Evolutionary conservation across 495 filamentous ascomycete species (phyloP).

Genomic region (Astrothelium macrocarpum): DNA sequence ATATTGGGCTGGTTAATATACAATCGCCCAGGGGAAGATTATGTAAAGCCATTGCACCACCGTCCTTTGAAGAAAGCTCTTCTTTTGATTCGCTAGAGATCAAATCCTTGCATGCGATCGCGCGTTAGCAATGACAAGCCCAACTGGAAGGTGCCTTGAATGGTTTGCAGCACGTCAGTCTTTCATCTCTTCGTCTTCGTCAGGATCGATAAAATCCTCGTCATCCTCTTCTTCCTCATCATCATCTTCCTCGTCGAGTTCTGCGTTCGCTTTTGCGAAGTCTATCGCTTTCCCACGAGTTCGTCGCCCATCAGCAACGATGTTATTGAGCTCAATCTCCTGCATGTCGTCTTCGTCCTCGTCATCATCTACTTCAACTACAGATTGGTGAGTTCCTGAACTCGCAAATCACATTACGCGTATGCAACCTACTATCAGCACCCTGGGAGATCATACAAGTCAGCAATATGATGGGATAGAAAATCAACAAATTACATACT

Average conservation of each 20-base stretch:
- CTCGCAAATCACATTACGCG: neutral
- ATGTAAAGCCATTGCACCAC: neutral
- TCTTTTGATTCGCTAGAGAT: neutral
- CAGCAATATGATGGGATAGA: neutral
- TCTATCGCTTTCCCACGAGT: constrained; percentile 54
- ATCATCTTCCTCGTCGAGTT: constrained; percentile 26
- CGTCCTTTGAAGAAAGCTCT: neutral
- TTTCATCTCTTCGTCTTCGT: constrained; percentile 29
- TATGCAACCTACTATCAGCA: neutral
- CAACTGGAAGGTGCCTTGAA: neutral
- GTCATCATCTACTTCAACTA: constrained; percentile 35
- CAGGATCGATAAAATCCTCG: constrained; percentile 31
- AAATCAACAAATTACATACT: constrained; percentile 9
- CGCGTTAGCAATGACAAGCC: neutral
- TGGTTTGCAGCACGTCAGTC: constrained; percentile 10
- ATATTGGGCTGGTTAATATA: neutral
- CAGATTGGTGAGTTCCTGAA: neutral
- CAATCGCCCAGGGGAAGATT: neutral
- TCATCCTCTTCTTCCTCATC: constrained; percentile 33
- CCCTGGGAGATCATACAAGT: neutral
- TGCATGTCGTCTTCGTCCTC: constrained; percentile 79
- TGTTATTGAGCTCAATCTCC: constrained; percentile 82
- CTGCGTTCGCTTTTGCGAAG: constrained; percentile 32
- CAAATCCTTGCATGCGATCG: neutral
- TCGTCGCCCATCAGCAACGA: constrained; percentile 65